Evolutionary conservation across 306 rosid genomes (phyloP), one percentile per base, ranked within the genome.

Genomic region (Prunus kanzakura): DNA sequence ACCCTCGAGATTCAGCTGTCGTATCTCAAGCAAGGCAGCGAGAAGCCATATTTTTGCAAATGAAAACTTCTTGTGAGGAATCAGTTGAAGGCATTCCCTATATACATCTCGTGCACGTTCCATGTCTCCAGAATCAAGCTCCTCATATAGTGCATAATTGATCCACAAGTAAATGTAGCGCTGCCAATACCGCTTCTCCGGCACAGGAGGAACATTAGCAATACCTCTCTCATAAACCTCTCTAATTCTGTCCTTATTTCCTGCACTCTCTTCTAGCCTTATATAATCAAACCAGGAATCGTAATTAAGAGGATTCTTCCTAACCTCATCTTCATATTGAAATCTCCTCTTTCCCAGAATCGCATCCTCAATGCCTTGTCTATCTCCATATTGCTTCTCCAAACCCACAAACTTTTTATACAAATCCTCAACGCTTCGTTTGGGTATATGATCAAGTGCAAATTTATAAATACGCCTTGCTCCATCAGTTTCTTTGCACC

Each of bases 1-100:
- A 84, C 76, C 90, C 68, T 62, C 67, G 69, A 93, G 90, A 82
- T 93, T 91, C 74, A 88, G 73, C 71, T 87, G 95, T 4, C 98
- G 91, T 55, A 93, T 88, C 81, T 93, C 98, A 76, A 89, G 91
- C 50, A 88, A 86, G 8, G 93, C 87, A 18, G 96, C 95, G 68
- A 93, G 90, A 74, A 93, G 90, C 98, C 98, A 93, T 67, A 93
- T 67, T 71, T 93, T 91, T 0, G 96, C 98, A 81, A 93, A 89
- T 22, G 95, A 90, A 74, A 93, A 93, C 78, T 93, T 93, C 19
- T 66, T 69, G 72, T 93, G 95, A n/a, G 61, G 61, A 55, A 55
- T n/a, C 25, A 55, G 12, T 19, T n/a, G 8, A 19, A 55, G 61
- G 25, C 61, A 55, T 22, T 18, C n/a, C n/a, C 79, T 90, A 78